Conservation (phyloP, 441 rosid species). For the Rhodomyrtus psidioides region DNA sequence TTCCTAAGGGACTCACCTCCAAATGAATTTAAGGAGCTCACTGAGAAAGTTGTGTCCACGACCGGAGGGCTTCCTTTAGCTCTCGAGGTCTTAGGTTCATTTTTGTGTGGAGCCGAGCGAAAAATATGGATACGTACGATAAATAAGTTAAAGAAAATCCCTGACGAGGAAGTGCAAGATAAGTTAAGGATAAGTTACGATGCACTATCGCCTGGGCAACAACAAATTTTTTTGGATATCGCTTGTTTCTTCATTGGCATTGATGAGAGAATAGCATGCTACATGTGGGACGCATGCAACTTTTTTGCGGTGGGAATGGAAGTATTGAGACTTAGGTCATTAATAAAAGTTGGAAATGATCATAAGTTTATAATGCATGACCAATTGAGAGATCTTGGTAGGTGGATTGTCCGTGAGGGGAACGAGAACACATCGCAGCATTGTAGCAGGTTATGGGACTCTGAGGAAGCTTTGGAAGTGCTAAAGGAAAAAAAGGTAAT, state of each 20-base stretch:
- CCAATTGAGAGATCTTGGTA: not conserved
- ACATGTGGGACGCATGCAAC: not conserved
- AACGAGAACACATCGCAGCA: accelerated
- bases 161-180: not conserved
- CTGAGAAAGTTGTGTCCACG: not conserved
- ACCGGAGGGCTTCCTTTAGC: not conserved
- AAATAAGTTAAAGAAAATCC: not conserved
- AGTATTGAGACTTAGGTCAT: not conserved
- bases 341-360: not conserved
- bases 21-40: not conserved
- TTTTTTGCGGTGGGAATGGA: not conserved
- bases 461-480: accelerated
- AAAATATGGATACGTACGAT: too few species aligned
- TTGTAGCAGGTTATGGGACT: not conserved
- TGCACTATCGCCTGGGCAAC: not conserved
- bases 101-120: too few species aligned
- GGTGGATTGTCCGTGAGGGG: not conserved
- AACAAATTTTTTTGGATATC: not conserved
- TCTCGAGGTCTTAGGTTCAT: not conserved
- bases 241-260: not conserved
- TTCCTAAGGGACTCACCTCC: not conserved
- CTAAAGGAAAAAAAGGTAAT: not conserved
- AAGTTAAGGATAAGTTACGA: not conserved
- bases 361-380: not conserved
- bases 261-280: accelerated